Evolutionary conservation across 1,284 basidiomycete species (phyloP).

Genomic region (Tylopilus orsonianus): DNA sequence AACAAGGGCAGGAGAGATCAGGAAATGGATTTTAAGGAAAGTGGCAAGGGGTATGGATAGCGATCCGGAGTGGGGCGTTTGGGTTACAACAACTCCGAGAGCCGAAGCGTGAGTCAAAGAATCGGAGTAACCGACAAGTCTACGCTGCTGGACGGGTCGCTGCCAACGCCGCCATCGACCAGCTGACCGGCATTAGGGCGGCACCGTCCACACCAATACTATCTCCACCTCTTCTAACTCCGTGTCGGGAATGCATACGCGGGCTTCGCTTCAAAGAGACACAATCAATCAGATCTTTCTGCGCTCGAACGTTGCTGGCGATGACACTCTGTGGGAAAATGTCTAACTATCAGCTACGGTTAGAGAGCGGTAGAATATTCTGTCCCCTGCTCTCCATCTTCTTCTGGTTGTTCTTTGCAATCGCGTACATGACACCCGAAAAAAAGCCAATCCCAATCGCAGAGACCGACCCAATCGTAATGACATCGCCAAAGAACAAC

Average conservation of each 20-base stretch:
- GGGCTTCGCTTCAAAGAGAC: too few relatives aligned
- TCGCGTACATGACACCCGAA: slow-evolving; percentile 86
- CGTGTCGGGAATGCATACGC: neutral
- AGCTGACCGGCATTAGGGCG: slow-evolving; percentile 26
- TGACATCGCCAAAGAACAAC: slow-evolving; percentile 91
- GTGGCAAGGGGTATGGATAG: slow-evolving; percentile 4
- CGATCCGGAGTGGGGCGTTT: too few relatives aligned
- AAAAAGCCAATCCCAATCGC: slow-evolving; percentile 90
- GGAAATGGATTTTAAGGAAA: slow-evolving; percentile 16
- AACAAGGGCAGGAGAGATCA: slow-evolving; percentile 12
- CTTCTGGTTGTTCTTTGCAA: slow-evolving; percentile 88
- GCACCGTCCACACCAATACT: slow-evolving; percentile 23
- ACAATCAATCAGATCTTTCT: neutral
- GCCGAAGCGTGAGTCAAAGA: slow-evolving; percentile 1
- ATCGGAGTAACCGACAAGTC: too few relatives aligned
- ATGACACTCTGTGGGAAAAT: slow-evolving; percentile 3
- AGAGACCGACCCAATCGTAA: slow-evolving; percentile 84
- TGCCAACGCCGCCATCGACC: neutral
- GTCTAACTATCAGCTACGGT: slow-evolving; percentile 43
- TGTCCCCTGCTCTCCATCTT: slow-evolving; percentile 56
- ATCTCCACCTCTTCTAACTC: slow-evolving; percentile 27
- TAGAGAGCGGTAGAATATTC: slow-evolving; percentile 58
- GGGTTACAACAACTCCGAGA: neutral
- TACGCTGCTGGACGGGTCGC: too few relatives aligned
- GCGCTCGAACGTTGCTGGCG: neutral